Percentiles rank a stretch among this genome's conserved stretches.
Evolutionary conservation across 176 grass and related monocot species (phyloP).

Genomic region (Juncus inflexus): DNA sequence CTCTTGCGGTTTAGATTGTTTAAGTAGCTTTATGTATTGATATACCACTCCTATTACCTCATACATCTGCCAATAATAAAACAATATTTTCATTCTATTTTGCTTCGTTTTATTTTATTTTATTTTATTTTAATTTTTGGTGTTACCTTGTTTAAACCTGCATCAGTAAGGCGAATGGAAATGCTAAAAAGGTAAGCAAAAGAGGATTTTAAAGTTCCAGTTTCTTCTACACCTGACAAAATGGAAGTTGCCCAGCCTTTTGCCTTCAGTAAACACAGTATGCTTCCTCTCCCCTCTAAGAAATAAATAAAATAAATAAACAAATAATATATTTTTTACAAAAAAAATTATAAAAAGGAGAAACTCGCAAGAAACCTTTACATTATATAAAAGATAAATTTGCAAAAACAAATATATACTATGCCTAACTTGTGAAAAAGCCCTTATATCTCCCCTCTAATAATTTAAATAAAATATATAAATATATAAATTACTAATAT

Average conservation of each 20-base stretch:
- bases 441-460: no score
- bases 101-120: neutral
- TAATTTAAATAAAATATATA: no score
- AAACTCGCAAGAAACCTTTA: no score
- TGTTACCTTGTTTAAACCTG: slow-evolving; percentile 78
- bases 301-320: slow-evolving; percentile 4
- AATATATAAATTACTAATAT: no score
- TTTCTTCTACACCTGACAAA: slow-evolving; percentile 66
- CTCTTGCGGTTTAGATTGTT: slow-evolving; percentile 74
- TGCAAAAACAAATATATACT: no score
- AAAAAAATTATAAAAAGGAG: no score
- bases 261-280: slow-evolving; percentile 87
- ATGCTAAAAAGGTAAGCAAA: slow-evolving; percentile 88
- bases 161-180: slow-evolving; percentile 71
- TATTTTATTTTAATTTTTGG: no score
- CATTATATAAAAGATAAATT: no score
- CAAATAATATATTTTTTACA: no score
- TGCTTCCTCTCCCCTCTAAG: slow-evolving; percentile 95
- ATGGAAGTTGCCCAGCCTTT: slow-evolving; percentile 78
- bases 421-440: no score
- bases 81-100: slow-evolving; percentile 3
- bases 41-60: slow-evolving; percentile 66
- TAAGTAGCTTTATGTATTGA: slow-evolving; percentile 84
- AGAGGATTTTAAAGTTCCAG: slow-evolving; percentile 62
- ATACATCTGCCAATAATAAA: slow-evolving; percentile 42